Conservation (phyloP, 2,329 filamentous ascomycete species). For the Colletotrichum musae region DNA sequence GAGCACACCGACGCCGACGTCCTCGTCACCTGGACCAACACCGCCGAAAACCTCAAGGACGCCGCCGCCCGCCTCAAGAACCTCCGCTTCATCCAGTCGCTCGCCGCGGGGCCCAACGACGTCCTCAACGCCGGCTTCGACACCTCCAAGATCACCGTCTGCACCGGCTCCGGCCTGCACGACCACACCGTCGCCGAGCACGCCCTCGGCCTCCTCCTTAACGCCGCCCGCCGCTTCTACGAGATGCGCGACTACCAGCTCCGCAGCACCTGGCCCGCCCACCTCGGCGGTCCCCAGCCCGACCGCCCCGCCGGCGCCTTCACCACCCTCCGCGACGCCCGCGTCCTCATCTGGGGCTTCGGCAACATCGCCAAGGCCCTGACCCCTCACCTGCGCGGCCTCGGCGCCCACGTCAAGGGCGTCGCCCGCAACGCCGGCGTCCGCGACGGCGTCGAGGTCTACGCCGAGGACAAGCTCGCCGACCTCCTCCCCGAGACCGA, state of each 20-base stretch:
- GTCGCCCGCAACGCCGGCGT: conserved; percentile 71
- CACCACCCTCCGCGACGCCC: conserved; percentile 71
- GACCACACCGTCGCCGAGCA: conserved; percentile 77
- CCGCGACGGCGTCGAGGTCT: conserved; percentile 71
- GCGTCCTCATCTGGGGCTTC: conserved; percentile 74
- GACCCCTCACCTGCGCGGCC: conserved; percentile 65
- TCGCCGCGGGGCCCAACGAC: conserved; percentile 77
- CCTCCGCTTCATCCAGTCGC: conserved; percentile 76
- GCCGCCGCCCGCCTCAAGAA: conserved; percentile 69
- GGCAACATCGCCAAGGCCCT: conserved; percentile 77
- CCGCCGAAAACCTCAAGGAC: conserved; percentile 69
- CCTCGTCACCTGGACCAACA: conserved; percentile 75
- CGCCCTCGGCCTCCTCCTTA: conserved; percentile 70
- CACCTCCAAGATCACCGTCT: conserved; percentile 63
- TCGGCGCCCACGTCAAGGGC: conserved; percentile 72
- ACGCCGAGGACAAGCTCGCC: conserved; percentile 66
- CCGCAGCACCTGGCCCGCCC: conserved; percentile 70
- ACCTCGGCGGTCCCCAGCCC: conserved; percentile 73
- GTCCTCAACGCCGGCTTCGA: conserved; percentile 74
- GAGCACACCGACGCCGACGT: conserved; percentile 72
- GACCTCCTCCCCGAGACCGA: conserved; percentile 71
- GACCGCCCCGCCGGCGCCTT: conserved; percentile 70
- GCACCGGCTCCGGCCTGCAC: conserved; percentile 75
- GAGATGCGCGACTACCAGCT: conserved; percentile 75
- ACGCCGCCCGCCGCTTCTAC: conserved; percentile 69